Base-by-base conservation (phyloP, 2,329 filamentous ascomycete species). In the Ascochyta viciae-villosae region DNA sequence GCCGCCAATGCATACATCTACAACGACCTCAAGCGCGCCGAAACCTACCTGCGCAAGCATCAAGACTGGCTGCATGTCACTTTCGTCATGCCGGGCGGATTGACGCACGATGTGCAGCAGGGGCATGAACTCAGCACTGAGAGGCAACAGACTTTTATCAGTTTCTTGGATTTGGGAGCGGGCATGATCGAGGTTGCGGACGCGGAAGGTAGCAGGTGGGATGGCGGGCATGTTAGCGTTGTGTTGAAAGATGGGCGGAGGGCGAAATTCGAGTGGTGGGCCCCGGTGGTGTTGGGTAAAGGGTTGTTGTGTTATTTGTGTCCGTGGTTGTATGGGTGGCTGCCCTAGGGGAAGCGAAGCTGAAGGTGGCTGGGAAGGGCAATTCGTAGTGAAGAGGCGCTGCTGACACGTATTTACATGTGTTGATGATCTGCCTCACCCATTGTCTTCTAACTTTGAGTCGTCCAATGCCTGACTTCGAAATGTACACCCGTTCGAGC, bases 141-240 rank as follows among this genome's bases (percentile, higher is more conserved):
- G 41, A 65, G 76, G 8, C 65, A 79, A 45, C 69, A 78, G 46
- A 75, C 67, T 4, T 74, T 74, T 26, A 27, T 83, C 2, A 73
- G 67, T 1, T 83, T 79, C 44, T 35, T 78, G 4, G 81, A 83
- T 60, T 61, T 83, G 15, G 74, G 79, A 1, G 80, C 77, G 1
- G 80, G 64, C 0, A 83, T 83, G 82, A 70, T 83, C 16, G 80
- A 83, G 63, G 76, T 76, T 5, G 79, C 75, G 0, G 71, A 79
- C 31, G 60, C 23, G 15, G 58, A 50, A 10, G 29, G 29, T 9
- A 34, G n/a, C 1, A 42, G 34, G 35, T 57, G 54, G 47, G 46
- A 52, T 7, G 47, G 50, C 1, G 44, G 33, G 15, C 54, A 60
- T 49, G 54, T 60, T 16, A 57, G 58, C 46, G 38, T 60, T 22